Percentiles rank a stretch among this genome's conserved stretches.
Evolutionary conservation across 805 yeast species (phyloP).

Genomic region (Torulaspora gathmanii): DNA sequence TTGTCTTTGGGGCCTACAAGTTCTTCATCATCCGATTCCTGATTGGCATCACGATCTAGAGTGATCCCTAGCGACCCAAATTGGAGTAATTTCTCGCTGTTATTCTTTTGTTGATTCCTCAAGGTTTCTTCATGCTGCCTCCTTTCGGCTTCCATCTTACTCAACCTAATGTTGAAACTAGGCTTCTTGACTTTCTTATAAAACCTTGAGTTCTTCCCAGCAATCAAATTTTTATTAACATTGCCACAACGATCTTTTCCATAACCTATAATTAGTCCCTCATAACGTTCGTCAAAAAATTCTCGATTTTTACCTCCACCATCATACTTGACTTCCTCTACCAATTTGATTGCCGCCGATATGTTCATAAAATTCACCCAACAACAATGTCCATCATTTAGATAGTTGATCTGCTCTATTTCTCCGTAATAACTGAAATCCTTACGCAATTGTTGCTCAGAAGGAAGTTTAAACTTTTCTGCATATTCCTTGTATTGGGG

Average conservation of each 20-base stretch:
- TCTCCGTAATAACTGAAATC: constrained; percentile 67
- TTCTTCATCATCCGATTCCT: not conserved
- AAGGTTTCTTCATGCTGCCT: constrained; percentile 22
- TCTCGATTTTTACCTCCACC: constrained; percentile 36
- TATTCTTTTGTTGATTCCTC: constrained; percentile 12
- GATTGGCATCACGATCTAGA: constrained; percentile 10
- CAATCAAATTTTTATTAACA: constrained; percentile 32
- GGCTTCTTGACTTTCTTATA: constrained; percentile 41
- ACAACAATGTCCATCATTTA: constrained; percentile 66
- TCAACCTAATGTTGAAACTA: constrained; percentile 24
- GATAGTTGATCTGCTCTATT: constrained; percentile 69
- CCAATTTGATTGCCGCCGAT: constrained; percentile 56
- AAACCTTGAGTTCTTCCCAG: constrained; percentile 48
- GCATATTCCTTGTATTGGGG: constrained; percentile 33
- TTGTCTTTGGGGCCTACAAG: constrained; percentile 1
- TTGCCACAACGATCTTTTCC: constrained; percentile 83
- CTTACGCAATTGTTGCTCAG: constrained; percentile 46
- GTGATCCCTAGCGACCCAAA: constrained; percentile 20
- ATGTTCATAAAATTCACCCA: constrained; percentile 68
- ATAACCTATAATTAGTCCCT: constrained; percentile 53
- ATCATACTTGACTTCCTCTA: constrained; percentile 47
- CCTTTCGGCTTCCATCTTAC: constrained; percentile 32
- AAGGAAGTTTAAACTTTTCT: constrained; percentile 38
- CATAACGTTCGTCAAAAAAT: constrained; percentile 45
- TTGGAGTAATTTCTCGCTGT: constrained; percentile 12